phyloP scores from a whole-genome alignment of 345 rosid genomes.

The Anacardium occidentale region DNA sequence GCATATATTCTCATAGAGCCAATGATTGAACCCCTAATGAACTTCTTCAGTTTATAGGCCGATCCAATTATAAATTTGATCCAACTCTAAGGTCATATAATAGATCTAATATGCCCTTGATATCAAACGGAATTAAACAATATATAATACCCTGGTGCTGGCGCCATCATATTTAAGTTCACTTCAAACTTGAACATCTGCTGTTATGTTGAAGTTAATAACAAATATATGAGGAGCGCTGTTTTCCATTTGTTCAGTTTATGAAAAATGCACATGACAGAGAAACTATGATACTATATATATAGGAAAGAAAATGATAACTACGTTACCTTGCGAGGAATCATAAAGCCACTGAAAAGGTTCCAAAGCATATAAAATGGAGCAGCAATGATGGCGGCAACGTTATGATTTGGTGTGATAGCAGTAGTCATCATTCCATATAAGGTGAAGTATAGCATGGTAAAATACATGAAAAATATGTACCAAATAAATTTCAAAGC shows the following conservation, averaged over 20 bases:
- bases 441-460: conserved; percentile 83
- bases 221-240: background rate
- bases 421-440: conserved; percentile 99
- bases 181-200: background rate
- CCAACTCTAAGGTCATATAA: background rate
- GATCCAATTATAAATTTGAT: too few species aligned
- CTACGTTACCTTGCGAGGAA: conserved; percentile 75
- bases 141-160: background rate
- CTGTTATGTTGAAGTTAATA: background rate
- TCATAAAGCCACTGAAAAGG: conserved; percentile 97
- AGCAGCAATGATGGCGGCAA: conserved; percentile 84
- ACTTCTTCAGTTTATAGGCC: too few species aligned
- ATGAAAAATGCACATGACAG: background rate
- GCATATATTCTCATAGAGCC: too few species aligned
- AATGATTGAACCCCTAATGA: too few species aligned
- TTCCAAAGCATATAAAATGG: conserved; percentile 99
- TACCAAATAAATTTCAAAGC: conserved; percentile 83
- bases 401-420: conserved; percentile 91
- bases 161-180: background rate
- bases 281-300: background rate
- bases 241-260: background rate
- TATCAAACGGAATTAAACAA: background rate
- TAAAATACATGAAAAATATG: conserved; percentile 88
- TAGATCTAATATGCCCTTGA: too few species aligned
- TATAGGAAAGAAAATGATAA: background rate